Evolutionary conservation across 192 early-diverging fungal species (phyloP).

Genomic region (Linnemannia elongata): DNA sequence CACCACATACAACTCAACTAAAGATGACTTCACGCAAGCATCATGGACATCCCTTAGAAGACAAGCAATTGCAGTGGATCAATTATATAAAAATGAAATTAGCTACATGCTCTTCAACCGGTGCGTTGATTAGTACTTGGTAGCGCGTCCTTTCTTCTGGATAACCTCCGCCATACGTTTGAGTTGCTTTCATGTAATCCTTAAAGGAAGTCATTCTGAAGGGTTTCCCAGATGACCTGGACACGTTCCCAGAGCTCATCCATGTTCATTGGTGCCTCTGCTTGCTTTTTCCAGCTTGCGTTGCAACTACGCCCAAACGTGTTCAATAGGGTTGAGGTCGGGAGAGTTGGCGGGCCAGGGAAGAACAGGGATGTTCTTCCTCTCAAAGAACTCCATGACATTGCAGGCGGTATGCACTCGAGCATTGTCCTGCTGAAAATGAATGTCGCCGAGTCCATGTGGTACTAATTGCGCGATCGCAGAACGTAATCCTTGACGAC

Average conservation of each 20-base stretch:
- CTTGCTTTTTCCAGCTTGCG: background rate
- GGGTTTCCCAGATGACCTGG: background rate
- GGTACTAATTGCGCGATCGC: background rate
- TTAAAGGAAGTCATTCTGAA: conserved; percentile 1
- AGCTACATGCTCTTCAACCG: no score
- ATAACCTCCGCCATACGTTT: background rate
- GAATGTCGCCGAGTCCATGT: background rate
- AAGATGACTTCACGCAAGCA: no score
- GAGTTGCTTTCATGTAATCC: conserved; percentile 14
- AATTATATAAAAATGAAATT: no score
- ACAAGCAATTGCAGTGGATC: no score
- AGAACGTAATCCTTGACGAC: background rate
- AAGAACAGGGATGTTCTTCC: conserved; percentile 11
- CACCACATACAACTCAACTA: no score
- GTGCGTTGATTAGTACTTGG: background rate
- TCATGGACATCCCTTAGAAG: no score
- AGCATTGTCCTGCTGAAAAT: conserved; percentile 22
- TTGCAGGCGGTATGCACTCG: background rate
- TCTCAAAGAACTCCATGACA: conserved; percentile 9
- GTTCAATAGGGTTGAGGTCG: conserved; percentile 34
- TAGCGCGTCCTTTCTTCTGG: background rate
- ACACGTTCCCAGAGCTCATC: conserved; percentile 10
- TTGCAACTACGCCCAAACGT: conserved; percentile 16
- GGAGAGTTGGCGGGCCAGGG: conserved; percentile 32
- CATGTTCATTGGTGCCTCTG: background rate